These are phyloP conservation scores for Aspergillus funiculosus DNA, from an alignment of 495 filamentous ascomycete genomes.

Conservation along the genomic window DNA sequence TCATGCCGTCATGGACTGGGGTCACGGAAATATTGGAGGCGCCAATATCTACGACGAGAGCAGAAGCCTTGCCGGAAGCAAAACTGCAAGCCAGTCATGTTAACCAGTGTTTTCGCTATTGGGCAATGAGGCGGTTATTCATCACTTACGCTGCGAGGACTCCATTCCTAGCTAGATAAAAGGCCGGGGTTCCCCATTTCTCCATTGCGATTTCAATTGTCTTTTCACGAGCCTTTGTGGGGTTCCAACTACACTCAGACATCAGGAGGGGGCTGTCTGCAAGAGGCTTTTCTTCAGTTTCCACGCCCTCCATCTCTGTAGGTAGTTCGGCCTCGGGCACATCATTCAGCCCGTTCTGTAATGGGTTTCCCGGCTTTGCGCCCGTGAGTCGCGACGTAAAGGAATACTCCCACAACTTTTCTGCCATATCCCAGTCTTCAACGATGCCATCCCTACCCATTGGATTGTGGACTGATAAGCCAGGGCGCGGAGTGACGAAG, in stretches of 20 bases:
- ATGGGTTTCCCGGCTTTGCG: slow-evolving; percentile 54
- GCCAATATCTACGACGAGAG: slow-evolving; percentile 86
- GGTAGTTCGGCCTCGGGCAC: slow-evolving; percentile 53
- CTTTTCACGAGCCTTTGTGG: slow-evolving; percentile 79
- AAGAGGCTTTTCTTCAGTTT: slow-evolving; percentile 70
- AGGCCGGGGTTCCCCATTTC: slow-evolving; percentile 87
- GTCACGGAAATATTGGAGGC: slow-evolving; percentile 87
- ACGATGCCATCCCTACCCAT: slow-evolving; percentile 86
- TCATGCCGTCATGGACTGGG: slow-evolving; percentile 88
- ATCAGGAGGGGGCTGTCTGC: slow-evolving; percentile 86
- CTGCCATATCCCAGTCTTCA: slow-evolving; percentile 92
- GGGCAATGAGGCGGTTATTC: neutral
- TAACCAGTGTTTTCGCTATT: slow-evolving; percentile 3
- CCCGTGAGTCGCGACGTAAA: slow-evolving; percentile 74
- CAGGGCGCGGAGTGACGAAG: slow-evolving; percentile 67
- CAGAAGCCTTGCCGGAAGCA: slow-evolving; percentile 84
- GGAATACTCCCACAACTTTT: slow-evolving; percentile 82
- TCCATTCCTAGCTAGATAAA: slow-evolving; percentile 73
- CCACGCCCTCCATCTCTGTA: slow-evolving; percentile 60
- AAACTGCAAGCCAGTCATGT: slow-evolving; percentile 49
- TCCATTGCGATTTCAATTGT: slow-evolving; percentile 93
- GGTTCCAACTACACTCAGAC: slow-evolving; percentile 92
- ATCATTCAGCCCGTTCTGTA: slow-evolving; percentile 72
- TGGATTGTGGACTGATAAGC: slow-evolving; percentile 80
- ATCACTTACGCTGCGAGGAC: slow-evolving; percentile 56